phyloP scores from a whole-genome alignment of 805 yeast species.

The Sugiyamaella marilandica region DNA sequence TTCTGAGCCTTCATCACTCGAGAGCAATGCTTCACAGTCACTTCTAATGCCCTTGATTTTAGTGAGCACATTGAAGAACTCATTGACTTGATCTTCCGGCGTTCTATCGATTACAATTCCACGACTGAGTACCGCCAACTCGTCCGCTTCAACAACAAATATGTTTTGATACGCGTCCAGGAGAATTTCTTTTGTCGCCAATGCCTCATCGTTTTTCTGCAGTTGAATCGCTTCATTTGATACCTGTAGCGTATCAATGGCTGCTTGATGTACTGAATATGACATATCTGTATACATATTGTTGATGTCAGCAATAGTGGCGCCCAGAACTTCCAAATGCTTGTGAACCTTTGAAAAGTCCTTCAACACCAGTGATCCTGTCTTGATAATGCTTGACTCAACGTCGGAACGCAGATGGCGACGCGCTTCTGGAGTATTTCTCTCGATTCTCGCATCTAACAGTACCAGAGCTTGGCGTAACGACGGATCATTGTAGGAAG shows the following conservation, averaged over 20 bases:
- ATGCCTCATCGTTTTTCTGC: slow-evolving; percentile 19
- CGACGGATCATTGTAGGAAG: slow-evolving; percentile 32
- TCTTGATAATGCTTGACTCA: slow-evolving; percentile 32
- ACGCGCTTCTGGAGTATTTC: slow-evolving; percentile 32
- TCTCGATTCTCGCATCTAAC: slow-evolving; percentile 27
- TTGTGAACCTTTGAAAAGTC: slow-evolving; percentile 33
- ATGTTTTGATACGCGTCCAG: slow-evolving; percentile 41
- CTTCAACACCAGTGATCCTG: slow-evolving; percentile 28
- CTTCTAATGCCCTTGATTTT: slow-evolving; percentile 62
- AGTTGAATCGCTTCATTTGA: slow-evolving; percentile 28
- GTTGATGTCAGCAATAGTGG: slow-evolving; percentile 19
- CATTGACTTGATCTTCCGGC: slow-evolving; percentile 27
- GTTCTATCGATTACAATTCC: slow-evolving; percentile 30
- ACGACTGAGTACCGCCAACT: slow-evolving; percentile 51
- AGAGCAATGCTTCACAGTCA: slow-evolving; percentile 64
- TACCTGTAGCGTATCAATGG: slow-evolving; percentile 24
- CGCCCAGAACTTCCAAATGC: slow-evolving; percentile 24
- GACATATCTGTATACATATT: slow-evolving; percentile 23
- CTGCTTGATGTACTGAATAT: slow-evolving; percentile 19
- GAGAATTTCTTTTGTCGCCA: slow-evolving; percentile 25
- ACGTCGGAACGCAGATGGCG: slow-evolving; percentile 31
- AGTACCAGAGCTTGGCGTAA: slow-evolving; percentile 30
- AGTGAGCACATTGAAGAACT: slow-evolving; percentile 55
- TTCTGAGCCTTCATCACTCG: slow-evolving; percentile 27
- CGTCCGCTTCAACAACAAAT: slow-evolving; percentile 68